phyloP scores from a whole-genome alignment of 2,329 filamentous ascomycete genomes.

The Colletotrichum chlorophyti region DNA sequence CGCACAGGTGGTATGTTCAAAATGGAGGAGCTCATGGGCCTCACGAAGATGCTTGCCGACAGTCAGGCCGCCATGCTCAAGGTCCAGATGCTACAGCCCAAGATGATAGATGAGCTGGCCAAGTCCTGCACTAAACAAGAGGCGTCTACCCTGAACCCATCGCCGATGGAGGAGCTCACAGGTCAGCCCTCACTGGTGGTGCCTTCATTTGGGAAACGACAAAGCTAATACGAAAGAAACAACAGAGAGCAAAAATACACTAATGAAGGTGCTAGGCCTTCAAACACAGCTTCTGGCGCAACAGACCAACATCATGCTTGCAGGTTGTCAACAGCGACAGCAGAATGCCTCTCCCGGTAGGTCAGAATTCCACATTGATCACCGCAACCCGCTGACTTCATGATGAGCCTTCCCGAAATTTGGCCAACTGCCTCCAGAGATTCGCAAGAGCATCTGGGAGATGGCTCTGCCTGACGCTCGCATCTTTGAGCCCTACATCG shows the following conservation, averaged over 20 bases:
- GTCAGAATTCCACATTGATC: too few species aligned
- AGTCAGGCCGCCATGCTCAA: neutral
- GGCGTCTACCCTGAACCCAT: neutral
- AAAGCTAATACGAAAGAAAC: neutral
- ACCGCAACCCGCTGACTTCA: too few species aligned
- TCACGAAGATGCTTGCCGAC: neutral
- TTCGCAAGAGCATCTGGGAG: slow-evolving; percentile 2
- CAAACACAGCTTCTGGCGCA: neutral
- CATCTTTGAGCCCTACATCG: slow-evolving; percentile 33
- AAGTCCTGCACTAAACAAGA: neutral
- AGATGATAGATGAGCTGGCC: neutral
- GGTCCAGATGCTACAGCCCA: neutral
- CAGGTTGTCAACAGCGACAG: neutral
- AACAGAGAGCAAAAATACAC: neutral
- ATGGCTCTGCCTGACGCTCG: neutral
- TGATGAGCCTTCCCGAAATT: slow-evolving; percentile 10
- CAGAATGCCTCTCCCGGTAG: neutral
- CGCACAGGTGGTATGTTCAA: too few species aligned
- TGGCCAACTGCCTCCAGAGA: neutral
- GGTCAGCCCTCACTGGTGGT: too few species aligned
- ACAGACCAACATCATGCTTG: neutral
- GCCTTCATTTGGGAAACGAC: neutral
- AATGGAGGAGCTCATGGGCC: neutral
- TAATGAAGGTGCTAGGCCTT: neutral
- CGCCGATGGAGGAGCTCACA: neutral